Base-by-base conservation (phyloP, 116 monocot genomes). In the Phalaenopsis hybrid region DNA sequence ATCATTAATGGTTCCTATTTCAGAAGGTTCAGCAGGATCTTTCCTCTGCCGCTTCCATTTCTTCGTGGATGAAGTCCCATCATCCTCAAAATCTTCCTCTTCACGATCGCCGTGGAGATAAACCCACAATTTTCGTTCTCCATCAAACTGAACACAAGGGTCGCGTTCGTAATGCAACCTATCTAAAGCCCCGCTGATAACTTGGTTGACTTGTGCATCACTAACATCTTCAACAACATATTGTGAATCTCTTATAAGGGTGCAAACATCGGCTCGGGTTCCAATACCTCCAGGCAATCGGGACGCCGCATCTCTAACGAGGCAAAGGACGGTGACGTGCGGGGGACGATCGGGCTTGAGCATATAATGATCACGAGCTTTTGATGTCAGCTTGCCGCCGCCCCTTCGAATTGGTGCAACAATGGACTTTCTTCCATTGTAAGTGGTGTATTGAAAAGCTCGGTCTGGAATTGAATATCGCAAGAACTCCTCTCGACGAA, bases 51-150 rank as follows among this genome's bases (percentile, higher is more conserved):
- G 90, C 84, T 92, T 99, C 95, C 95, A 99, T 83, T 95, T 99
- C 86, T 99, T 99, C 0, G 93, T 95, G 46, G 95, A 95, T 12
- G 95, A 92, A 17, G 95, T 99, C 31, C 95, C 98, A 88, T 99
- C 98, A 90, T 98, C 97, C 74, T 98, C 97, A 87, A 98, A 98
- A 85, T 98, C 97, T 87, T 98, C 95, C 78, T 99, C 95, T 25
- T 95, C 95, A 75, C 98, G 85, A 69, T 95, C 91, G 20, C 90
- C 85, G 57, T 99, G 98, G 63, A 99, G 73, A 86, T 99, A 99
- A 44, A 93, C 95, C 98, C 98, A 99, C 78, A 99, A 81, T 82
- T 99, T 99, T 74, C 92, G 93, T 17, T 99, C 98, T 20, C 81
- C 72, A 57, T 95, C 93, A 81, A 87, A 99, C 79, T 90, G 90